Conservation (phyloP, 441 rosid species). For the Populus hybrid region DNA sequence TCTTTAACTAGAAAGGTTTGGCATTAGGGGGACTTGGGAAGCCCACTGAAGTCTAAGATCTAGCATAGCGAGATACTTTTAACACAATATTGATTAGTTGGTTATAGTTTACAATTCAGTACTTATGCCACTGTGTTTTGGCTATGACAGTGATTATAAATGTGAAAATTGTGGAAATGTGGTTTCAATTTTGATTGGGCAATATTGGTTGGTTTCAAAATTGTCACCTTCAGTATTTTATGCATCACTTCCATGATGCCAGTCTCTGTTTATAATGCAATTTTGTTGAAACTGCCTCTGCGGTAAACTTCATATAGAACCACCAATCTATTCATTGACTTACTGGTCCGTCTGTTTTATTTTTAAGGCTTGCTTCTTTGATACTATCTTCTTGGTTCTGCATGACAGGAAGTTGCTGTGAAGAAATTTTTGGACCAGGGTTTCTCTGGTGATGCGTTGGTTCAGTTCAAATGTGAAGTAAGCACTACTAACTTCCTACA, state of each 20-base stretch:
- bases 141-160: not conserved
- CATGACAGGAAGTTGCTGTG: constrained; percentile 91
- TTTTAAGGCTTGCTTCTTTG: not conserved
- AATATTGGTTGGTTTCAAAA: not conserved
- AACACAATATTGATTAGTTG: not conserved
- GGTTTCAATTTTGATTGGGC: not conserved
- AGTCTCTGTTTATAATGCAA: not conserved
- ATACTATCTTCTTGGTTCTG: constrained; percentile 16
- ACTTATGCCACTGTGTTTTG: constrained; percentile 2
- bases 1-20: not conserved
- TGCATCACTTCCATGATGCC: not conserved
- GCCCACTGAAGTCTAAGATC: not conserved
- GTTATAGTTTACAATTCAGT: not conserved
- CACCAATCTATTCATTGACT: not conserved
- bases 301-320: not conserved
- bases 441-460: constrained; percentile 83
- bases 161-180: constrained; percentile 3
- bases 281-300: not conserved
- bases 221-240: not conserved
- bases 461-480: constrained; percentile 91
- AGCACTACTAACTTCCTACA: constrained; percentile 21
- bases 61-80: not conserved
- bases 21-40: not conserved
- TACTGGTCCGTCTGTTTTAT: not conserved
- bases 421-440: constrained; percentile 95